Conservation (phyloP, 2,329 filamentous ascomycete genomes). For the Aspergillus unguis region DNA sequence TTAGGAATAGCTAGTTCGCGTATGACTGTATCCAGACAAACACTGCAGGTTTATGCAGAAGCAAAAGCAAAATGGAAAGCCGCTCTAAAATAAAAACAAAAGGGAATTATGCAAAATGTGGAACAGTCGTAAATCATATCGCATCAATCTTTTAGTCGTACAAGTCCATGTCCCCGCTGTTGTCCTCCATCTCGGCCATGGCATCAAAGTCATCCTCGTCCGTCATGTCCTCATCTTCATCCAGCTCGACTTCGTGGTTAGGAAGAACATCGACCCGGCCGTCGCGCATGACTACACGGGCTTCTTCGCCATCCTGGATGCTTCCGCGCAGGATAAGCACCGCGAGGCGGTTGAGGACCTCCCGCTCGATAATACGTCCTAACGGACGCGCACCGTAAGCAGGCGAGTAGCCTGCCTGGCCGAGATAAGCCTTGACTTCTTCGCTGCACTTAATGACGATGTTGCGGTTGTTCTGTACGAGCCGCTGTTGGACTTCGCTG, state of each 20-base stretch:
- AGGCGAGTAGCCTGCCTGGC: conserved; percentile 86
- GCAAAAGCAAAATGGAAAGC: neutral
- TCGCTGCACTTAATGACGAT: conserved; percentile 77
- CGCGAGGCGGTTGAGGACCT: conserved; percentile 89
- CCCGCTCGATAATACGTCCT: conserved; percentile 88
- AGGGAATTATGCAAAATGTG: neutral
- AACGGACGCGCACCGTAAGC: conserved; percentile 91
- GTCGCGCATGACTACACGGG: conserved; percentile 72
- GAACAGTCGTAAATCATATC: neutral
- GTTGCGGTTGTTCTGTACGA: conserved; percentile 80
- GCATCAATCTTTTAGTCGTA: conserved; percentile 46
- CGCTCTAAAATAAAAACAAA: neutral
- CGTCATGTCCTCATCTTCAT: conserved; percentile 68
- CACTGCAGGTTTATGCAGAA: too few relatives aligned
- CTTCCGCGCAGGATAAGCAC: conserved; percentile 84
- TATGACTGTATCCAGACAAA: too few relatives aligned
- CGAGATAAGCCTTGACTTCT: conserved; percentile 90
- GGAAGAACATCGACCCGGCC: conserved; percentile 76
- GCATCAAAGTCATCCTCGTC: conserved; percentile 69
- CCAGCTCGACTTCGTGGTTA: conserved; percentile 69
- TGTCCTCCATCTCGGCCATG: conserved; percentile 65
- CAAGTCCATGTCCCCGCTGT: conserved; percentile 58
- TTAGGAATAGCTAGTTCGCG: too few relatives aligned
- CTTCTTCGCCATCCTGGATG: conserved; percentile 80
- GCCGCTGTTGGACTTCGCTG: conserved; percentile 82